Evolutionary conservation across 768 basidiomycete genomes (phyloP), one percentile per base, ranked within the genome.

Genomic region (Russula sp.): DNA sequence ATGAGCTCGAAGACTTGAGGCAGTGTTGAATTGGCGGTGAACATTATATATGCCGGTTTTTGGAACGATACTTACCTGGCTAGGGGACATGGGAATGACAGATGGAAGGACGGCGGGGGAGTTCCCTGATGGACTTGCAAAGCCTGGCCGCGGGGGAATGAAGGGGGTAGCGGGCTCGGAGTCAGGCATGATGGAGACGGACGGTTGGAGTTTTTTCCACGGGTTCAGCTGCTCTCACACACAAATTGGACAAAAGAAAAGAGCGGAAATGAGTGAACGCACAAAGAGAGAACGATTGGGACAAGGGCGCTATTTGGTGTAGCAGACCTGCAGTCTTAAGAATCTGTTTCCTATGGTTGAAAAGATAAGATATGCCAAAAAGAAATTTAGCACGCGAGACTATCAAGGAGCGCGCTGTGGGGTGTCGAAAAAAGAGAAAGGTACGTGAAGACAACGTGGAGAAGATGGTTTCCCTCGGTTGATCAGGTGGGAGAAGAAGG

Each of bases 81-180:
- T 45, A 25, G 59, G 51, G 18, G 70, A 68, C 20, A 69, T 68
- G 0, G 73, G 73, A 22, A 74, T 61, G 25, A 73, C 72, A 2
- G 70, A 64, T 6, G 70, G 65, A 13, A 65, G 59, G 13, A 67
- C 54, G 18, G 63, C 60, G 9, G 68, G 60, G n/a, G 69, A 65
- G 14, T 59, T 60, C 16, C 68, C 67, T 29, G 66, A 63, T 20
- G 56, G 63, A 16, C 43, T 56, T 7, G 56, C 41, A 29, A 70
- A 39, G 5, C 68, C 68, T 9, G 72, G 71, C 22, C 65, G 66
- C 25, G 71, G 72, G 38, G 73, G 73, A 39, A 74, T 71, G 48
- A 74, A 71, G 18, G 73, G 72, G 5, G 71, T 66, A 6, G 56
- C 56, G n/a, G 66, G 66, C 51, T 59, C 64, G 10, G 66, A 66